Evolutionary conservation across 2,329 filamentous ascomycete species (phyloP).

Genomic region (Fusarium sp.): DNA sequence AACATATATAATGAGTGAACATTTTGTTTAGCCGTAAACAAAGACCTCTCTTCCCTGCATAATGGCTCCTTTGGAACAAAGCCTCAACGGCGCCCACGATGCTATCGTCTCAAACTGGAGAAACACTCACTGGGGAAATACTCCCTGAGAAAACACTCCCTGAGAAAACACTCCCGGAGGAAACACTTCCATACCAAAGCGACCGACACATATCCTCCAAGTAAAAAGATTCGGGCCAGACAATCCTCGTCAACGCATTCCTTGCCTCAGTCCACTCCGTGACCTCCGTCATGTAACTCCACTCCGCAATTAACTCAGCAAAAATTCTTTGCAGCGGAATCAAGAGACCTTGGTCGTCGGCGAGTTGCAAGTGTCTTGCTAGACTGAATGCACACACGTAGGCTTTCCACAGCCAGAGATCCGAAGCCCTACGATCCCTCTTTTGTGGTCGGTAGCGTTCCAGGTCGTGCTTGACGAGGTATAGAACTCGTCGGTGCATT

Average conservation of each 20-base stretch:
- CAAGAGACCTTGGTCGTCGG: not conserved
- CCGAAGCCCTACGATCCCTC: not conserved
- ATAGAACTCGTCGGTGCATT: constrained; percentile 25
- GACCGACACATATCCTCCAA: not conserved
- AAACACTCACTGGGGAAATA: not conserved
- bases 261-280: constrained; percentile 10
- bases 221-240: constrained; percentile 13
- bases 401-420: constrained; percentile 39
- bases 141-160: not conserved
- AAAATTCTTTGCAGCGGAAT: not conserved
- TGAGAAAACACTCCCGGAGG: no score
- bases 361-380: not conserved
- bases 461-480: constrained; percentile 23
- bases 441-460: not conserved
- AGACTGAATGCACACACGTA: constrained; percentile 36
- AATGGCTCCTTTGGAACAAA: no score
- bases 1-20: not conserved
- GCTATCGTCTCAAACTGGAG: not conserved
- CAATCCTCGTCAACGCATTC: not conserved
- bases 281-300: constrained; percentile 9
- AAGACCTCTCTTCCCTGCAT: not conserved
- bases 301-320: constrained; percentile 9
- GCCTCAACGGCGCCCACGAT: no score
- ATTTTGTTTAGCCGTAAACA: not conserved
- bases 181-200: constrained; percentile 18